Conservation (phyloP, 1,139 yeast species). For the Hyphopichia fennica region DNA sequence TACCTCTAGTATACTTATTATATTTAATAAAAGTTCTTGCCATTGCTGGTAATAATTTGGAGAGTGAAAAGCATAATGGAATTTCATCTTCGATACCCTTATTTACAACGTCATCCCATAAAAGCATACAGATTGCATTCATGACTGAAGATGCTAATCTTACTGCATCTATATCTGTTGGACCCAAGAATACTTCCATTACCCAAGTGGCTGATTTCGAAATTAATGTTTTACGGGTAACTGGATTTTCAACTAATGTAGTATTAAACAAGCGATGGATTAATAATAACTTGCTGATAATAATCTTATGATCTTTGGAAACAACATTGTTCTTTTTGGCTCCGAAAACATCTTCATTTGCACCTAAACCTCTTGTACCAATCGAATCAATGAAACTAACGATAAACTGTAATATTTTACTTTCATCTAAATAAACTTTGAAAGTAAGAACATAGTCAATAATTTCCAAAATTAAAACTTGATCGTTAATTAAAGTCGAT, state of each 20-base stretch:
- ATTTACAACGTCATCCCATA: conserved; percentile 32
- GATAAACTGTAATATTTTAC: conserved; percentile 38
- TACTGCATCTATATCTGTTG: conserved; percentile 55
- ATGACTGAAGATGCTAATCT: conserved; percentile 64
- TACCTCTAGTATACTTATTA: conserved; percentile 53
- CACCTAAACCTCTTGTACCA: conserved; percentile 55
- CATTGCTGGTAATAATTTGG: conserved; percentile 53
- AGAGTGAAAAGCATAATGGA: conserved; percentile 43
- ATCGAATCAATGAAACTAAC: conserved; percentile 48
- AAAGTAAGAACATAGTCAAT: conserved; percentile 55
- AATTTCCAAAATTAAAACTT: conserved; percentile 55
- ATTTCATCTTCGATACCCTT: conserved; percentile 24
- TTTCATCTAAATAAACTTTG: conserved; percentile 36
- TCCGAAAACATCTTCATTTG: conserved; percentile 32
- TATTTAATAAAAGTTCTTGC: conserved; percentile 53
- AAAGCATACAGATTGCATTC: conserved; percentile 45
- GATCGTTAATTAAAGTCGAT: conserved; percentile 55
- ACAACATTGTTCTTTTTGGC: conserved; percentile 25
- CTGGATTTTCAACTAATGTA: conserved; percentile 35
- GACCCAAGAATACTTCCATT: conserved; percentile 55
- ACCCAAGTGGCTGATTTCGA: conserved; percentile 62
- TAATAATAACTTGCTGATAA: conserved; percentile 58
- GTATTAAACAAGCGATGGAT: conserved; percentile 58
- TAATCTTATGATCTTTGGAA: conserved; percentile 52
- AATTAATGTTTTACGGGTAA: conserved; percentile 46